These are phyloP conservation scores for Aspergillus aculeatinus DNA, from an alignment of 2,329 filamentous ascomycete species.

Conservation along the genomic window DNA sequence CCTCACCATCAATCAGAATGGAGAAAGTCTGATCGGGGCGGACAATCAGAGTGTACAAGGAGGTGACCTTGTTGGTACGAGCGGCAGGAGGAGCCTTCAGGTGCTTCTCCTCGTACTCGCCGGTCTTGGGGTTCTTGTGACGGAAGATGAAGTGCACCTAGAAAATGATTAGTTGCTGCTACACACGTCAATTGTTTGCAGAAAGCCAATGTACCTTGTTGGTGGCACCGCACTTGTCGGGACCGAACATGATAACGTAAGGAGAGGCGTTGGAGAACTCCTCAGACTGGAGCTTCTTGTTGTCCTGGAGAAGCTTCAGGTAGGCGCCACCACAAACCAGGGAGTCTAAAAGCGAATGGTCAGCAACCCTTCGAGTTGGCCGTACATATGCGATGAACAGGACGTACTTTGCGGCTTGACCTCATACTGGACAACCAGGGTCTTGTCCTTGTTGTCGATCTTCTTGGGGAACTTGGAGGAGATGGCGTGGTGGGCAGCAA, in stretches of 20 bases:
- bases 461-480: constrained; percentile 97
- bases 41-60: constrained; percentile 95
- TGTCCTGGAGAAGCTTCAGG: constrained; percentile 97
- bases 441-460: constrained; percentile 96
- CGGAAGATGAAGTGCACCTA: constrained; percentile 93
- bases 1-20: constrained; percentile 87
- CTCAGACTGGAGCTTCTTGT: constrained; percentile 92
- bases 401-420: constrained; percentile 95
- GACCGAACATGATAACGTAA: constrained; percentile 99
- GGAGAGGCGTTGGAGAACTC: constrained; percentile 98
- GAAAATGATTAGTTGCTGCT: constrained; percentile 17
- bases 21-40: constrained; percentile 94
- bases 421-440: constrained; percentile 96
- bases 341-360: constrained; percentile 61
- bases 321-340: constrained; percentile 98
- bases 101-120: constrained; percentile 99
- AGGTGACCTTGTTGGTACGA: constrained; percentile 84
- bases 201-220: constrained; percentile 73
- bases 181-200: neutral
- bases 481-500: constrained; percentile 97
- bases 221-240: constrained; percentile 97
- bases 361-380: neutral
- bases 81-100: constrained; percentile 78
- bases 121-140: constrained; percentile 99
- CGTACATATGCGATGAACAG: neutral